phyloP scores from a whole-genome alignment of 73 alveolate species.

The Symbiodinium natans region DNA sequence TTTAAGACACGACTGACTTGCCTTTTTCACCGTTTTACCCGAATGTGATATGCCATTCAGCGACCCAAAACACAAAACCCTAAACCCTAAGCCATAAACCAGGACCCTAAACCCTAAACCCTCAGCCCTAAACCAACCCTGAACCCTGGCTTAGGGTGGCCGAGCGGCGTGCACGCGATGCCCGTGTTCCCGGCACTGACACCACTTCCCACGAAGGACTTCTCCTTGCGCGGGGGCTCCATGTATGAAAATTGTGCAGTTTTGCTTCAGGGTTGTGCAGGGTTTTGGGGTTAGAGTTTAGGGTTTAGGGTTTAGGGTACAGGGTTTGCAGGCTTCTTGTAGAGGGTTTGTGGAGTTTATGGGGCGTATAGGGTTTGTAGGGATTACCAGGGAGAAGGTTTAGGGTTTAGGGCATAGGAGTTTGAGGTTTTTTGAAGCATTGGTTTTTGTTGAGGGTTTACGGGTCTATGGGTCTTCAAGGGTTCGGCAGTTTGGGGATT shows the following conservation, averaged over 20 bases:
- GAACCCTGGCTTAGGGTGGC: background rate
- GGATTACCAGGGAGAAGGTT: background rate
- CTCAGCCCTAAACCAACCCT: background rate
- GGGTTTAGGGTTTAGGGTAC: background rate
- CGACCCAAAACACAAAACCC: too few species aligned
- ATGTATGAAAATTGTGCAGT: too few species aligned
- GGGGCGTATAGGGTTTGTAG: background rate
- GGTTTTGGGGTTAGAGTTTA: too few species aligned
- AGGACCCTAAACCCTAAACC: background rate
- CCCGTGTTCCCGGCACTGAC: constrained; percentile 88
- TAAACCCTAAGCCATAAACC: too few species aligned
- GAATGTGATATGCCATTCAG: too few species aligned
- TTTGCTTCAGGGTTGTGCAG: background rate
- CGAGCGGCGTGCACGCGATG: constrained; percentile 56
- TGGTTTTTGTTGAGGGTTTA: too few species aligned
- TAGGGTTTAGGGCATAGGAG: background rate
- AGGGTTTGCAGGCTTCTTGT: background rate
- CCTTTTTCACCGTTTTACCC: too few species aligned
- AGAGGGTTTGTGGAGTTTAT: too few species aligned
- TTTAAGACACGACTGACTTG: too few species aligned
- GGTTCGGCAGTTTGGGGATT: background rate
- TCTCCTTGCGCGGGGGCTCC: constrained; percentile 68
- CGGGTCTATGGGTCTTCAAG: background rate
- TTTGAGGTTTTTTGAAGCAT: background rate
- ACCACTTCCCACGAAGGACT: constrained; percentile 45